Evolutionary conservation across 345 rosid species (phyloP), one percentile per base, ranked within the genome.

Genomic region (Salix brachista): DNA sequence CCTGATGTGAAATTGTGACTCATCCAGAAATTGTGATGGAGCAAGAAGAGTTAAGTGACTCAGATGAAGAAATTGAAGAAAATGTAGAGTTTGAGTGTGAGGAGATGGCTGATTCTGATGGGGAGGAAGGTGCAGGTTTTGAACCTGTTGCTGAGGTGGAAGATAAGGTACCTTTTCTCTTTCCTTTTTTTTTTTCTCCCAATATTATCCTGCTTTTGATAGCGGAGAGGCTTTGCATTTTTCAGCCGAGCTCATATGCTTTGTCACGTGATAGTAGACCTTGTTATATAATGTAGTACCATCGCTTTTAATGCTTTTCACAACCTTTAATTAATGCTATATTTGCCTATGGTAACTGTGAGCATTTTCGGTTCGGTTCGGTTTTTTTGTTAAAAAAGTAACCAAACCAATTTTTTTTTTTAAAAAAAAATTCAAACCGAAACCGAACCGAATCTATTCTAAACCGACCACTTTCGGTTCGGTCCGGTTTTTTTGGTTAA

Each of bases 91-190:
- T 96, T 86, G 99, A 96, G 83, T 85, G 98, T 46, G 99, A 96
- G 89, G 99, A 96, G 85, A 96, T 96, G 97, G 87, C 86, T 74
- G 99, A 96, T 89, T 96, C 98, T 81, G 99, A 93, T 81, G 98
- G 91, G 69, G 99, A 90, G 81, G 91, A 69, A 30, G 50, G 34
- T 44, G 65, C 67, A 11, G 72, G 39, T 52, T 32, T 42, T 25
- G 78, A 86, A 67, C 85, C 81, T 78, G 78, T 76, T 52, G 70
- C 73, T 73, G 89, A 82, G 70, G 75, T 80, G 78, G 83, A 80
- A 78, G 84, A 86, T 74, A 84, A 87, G 93, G 94, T 93, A 69
- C 50, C 30, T 54, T 68, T 65, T 32, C 66, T 61, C 32, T 74
- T n/a, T n/a, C n/a, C 12, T 32, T 71, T 62, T 74, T 54, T 52